These are phyloP conservation scores for Apiotrichum akiyoshidainum DNA, from an alignment of 1,284 basidiomycete genomes.

Conservation along the genomic window DNA sequence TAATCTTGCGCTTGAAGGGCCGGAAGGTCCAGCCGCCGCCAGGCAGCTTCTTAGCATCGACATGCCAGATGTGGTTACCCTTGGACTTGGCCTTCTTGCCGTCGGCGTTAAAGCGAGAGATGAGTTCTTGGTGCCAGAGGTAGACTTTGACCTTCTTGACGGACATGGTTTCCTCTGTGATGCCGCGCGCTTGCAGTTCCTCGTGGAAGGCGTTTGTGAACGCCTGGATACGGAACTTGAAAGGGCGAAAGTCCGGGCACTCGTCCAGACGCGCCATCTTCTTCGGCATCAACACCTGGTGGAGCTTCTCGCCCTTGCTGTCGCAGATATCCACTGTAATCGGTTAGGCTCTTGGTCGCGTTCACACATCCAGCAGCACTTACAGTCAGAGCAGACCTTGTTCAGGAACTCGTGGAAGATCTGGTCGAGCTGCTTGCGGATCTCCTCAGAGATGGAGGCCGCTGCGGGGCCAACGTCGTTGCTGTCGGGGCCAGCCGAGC, in stretches of 20 bases:
- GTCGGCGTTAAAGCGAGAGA: conserved; percentile 97
- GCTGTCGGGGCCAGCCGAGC: conserved; percentile 30
- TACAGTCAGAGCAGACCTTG: conserved; percentile 83
- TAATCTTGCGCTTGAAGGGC: conserved; percentile 81
- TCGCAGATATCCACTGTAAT: conserved; percentile 81
- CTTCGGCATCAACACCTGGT: conserved; percentile 98
- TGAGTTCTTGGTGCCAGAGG: conserved; percentile 87
- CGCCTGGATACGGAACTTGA: conserved; percentile 98
- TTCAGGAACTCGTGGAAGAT: conserved; percentile 90
- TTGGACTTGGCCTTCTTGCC: conserved; percentile 99
- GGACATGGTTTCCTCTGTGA: conserved; percentile 56
- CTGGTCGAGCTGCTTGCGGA: conserved; percentile 75
- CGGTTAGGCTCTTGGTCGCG: conserved; percentile 9
- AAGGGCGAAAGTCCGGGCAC: conserved; percentile 92
- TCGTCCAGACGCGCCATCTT: conserved; percentile 96
- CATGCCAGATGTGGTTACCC: conserved; percentile 99
- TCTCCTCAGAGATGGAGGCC: conserved; percentile 57
- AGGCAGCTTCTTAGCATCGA: conserved; percentile 80
- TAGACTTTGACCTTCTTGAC: conserved; percentile 84
- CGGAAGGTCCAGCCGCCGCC: conserved; percentile 86
- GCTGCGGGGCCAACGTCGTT: conserved; percentile 15
- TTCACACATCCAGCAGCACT: conserved; percentile 38
- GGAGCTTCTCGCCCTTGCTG: conserved; percentile 91
- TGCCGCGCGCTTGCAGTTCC: conserved; percentile 56
- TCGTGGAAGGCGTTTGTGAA: conserved; percentile 97